phyloP scores from a whole-genome alignment of 2,329 filamentous ascomycete genomes.

The Arthrocladium fulminans region DNA sequence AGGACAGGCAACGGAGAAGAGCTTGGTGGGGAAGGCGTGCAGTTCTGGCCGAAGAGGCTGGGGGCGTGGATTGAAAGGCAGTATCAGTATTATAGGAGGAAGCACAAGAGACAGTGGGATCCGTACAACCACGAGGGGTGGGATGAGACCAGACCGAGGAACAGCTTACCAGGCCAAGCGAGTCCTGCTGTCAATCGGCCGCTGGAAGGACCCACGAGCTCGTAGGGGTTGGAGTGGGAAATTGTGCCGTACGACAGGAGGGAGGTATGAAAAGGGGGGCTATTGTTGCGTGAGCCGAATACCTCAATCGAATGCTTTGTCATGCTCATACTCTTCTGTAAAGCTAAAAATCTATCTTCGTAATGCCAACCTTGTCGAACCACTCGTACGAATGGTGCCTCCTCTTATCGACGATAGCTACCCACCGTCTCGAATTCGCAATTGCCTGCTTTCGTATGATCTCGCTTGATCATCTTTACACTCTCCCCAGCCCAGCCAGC shows the following conservation, averaged over 20 bases:
- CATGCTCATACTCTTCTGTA: not conserved
- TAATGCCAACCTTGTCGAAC: not conserved
- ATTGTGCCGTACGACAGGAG: not conserved
- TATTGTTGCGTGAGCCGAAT: no score
- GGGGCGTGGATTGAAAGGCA: conserved; percentile 5
- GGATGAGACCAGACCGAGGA: conserved; percentile 4
- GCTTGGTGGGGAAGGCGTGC: not conserved
- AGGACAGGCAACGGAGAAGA: conserved; percentile 4
- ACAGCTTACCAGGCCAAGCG: not conserved
- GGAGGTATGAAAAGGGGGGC: no score
- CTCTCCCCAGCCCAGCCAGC: conserved; percentile 49
- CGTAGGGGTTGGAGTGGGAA: not conserved
- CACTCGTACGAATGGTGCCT: not conserved
- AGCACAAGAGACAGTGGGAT: conserved; percentile 9
- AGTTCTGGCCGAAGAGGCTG: conserved; percentile 4
- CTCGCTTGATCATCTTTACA: conserved; percentile 17
- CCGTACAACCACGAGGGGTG: conserved; percentile 5
- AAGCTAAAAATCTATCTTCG: not conserved
- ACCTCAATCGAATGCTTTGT: not conserved
- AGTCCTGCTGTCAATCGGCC: not conserved
- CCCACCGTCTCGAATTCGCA: not conserved
- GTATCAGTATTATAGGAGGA: conserved; percentile 7
- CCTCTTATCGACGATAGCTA: no score
- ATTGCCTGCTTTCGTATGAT: not conserved
- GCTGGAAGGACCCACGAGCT: not conserved